Conservation (phyloP, 1,139 yeast genomes). For the Wickerhamomyces sp. region DNA sequence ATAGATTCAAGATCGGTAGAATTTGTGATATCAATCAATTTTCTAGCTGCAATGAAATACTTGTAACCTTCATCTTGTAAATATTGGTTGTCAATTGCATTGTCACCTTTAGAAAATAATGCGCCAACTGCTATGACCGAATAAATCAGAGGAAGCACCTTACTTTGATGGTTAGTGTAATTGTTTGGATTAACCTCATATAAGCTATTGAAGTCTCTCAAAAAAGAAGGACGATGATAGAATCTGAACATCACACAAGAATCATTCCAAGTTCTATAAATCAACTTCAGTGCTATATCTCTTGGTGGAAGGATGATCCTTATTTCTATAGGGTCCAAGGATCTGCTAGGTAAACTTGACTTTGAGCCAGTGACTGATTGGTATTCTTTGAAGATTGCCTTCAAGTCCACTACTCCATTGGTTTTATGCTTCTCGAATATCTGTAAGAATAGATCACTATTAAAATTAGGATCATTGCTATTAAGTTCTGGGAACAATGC, state of each 20-base stretch:
- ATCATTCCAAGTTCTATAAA: slow-evolving; percentile 77
- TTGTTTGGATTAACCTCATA: slow-evolving; percentile 65
- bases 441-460: slow-evolving; percentile 37
- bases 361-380: slow-evolving; percentile 2
- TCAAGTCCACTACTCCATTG: slow-evolving; percentile 17
- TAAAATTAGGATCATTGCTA: slow-evolving; percentile 44
- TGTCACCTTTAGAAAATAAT: slow-evolving; percentile 47
- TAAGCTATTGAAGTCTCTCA: slow-evolving; percentile 51
- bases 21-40: slow-evolving; percentile 65
- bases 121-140: slow-evolving; percentile 72
- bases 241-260: slow-evolving; percentile 83
- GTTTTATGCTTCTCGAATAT: slow-evolving; percentile 15
- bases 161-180: slow-evolving; percentile 70
- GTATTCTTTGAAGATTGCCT: slow-evolving; percentile 15
- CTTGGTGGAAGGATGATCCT: slow-evolving; percentile 68
- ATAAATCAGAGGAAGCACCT: slow-evolving; percentile 74
- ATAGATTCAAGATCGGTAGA: slow-evolving; percentile 58
- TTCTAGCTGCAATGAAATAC: slow-evolving; percentile 79
- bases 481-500: slow-evolving; percentile 46
- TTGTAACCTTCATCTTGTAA: slow-evolving; percentile 76
- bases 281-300: slow-evolving; percentile 64
- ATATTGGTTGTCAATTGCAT: slow-evolving; percentile 39
- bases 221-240: slow-evolving; percentile 77
- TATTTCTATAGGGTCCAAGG: slow-evolving; percentile 30
- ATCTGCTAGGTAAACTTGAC: slow-evolving; percentile 1